Base-by-base conservation (phyloP, 2,329 filamentous ascomycete genomes). In the Colletotrichum graminicola region DNA sequence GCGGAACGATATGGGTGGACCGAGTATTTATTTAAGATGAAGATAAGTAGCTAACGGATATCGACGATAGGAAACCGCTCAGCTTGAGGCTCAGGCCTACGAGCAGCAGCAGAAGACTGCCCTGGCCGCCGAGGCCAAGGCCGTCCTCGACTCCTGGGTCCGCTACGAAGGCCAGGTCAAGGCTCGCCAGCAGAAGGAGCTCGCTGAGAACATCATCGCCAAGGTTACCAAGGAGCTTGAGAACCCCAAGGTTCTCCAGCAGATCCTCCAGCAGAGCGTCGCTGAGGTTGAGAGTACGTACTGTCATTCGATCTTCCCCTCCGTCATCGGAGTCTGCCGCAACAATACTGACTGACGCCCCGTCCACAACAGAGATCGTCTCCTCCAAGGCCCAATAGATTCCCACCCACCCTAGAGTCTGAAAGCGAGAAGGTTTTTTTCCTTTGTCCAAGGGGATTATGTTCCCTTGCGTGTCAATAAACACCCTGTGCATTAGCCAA, bases 211-310 rank as follows among this genome's bases (percentile, higher is more conserved):
- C 83, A 88, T 99, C 84, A 98, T 99, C 80, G 91, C 93, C 88
- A 99, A 98, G 91, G 96, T 98, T 82, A 92, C 93, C 85, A 98
- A 98, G 91, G 95, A 98, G 89, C 91, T 99, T 71, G 94, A 98
- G 90, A 98, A 93, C 90, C 96, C 97, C 83, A 98, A 95, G 91
- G 89, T 92, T 76, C 91, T 99, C 79, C 94, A 98, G 89, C 94
- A 98, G 88, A 98, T 99, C 80, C 91, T 99, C 78, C 93, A 96
- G 87, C 96, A 99, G 90, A 97, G 94, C 84, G 90, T 99, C 80
- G 86, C 92, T 75, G 96, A 99, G 84, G 92, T 99, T 81, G 96
- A 99, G 91, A 95, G 95, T 98, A 88, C 6, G 21, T 57, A 29
- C 8, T 52, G n/a, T 34, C 11, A 7, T 29, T 56, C 16, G 12